phyloP scores from a whole-genome alignment of 352 stramenopile genomes.

The Globisporangium yorkense region DNA sequence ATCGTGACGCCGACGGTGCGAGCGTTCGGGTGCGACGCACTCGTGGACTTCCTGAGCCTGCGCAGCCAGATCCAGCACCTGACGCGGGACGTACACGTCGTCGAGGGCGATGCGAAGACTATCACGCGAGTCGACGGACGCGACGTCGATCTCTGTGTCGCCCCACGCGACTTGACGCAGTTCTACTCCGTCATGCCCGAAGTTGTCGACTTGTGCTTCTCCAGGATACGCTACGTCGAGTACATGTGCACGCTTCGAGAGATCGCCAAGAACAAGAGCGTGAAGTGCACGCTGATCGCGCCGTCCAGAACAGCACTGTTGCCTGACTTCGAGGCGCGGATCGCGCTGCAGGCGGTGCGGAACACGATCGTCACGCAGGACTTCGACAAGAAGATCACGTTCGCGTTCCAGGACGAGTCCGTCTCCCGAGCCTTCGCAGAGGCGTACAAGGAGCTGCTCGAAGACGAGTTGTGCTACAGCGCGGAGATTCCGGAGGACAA shows the following conservation, averaged over 20 bases:
- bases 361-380: background rate
- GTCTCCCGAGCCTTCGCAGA: background rate
- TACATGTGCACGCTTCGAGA: background rate
- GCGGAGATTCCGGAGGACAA: background rate
- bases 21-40: background rate
- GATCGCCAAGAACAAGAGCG: background rate
- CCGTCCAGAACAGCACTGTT: background rate
- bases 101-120: background rate
- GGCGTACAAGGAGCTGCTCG: background rate
- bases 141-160: background rate
- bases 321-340: background rate
- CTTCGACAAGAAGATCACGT: background rate
- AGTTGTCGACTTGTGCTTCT: background rate
- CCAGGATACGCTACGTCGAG: background rate
- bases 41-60: background rate
- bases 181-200: background rate
- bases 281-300: background rate
- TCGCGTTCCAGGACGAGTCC: background rate
- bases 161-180: background rate
- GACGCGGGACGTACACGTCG: background rate
- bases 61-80: background rate
- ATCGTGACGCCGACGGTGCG: background rate
- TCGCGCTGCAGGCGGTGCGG: background rate
- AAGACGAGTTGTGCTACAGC: background rate
- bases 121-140: background rate